Base-by-base conservation (phyloP, 1,284 basidiomycete genomes). In the Cutaneotrichosporon sp. region DNA sequence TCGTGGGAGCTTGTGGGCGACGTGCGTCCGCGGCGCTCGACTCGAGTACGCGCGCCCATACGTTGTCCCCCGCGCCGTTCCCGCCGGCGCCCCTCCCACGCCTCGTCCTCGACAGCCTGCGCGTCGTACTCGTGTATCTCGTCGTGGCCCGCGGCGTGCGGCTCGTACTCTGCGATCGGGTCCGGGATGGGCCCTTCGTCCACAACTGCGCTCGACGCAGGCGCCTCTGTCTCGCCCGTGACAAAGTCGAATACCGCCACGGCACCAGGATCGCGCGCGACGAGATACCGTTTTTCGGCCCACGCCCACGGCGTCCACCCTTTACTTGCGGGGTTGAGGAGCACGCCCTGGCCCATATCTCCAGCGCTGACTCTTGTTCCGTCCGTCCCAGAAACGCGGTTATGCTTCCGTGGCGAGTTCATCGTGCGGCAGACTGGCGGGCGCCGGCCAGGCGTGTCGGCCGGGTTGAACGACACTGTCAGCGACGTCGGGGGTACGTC, bases 201-300 rank as follows among this genome's bases (percentile, higher is more conserved):
- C 2, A 46, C 43, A 34, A 30, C 30, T 30, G 26, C 7, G 7
- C 7, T 7, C 46, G 38, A 13, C 23, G 18, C 51, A 20, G 38
- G 48, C 10, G 23, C 44, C 8, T 50, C 51, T 0, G 61, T 55
- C 18, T 55, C 51, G 1, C 61, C 49, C 12, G 59, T 63, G 21
- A 60, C 55, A 49, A 70, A 70, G 15, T 67, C 60, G 42, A 69
- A 67, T 3, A 59, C 48, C n/a, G 64, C 65, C 2, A 58, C 20
- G 3, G 69, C 54, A 12, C 70, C 69, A 3, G 68, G 65, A 21
- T 55, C 49, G 12, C 53, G 52, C 7, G 70, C 60, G n/a, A 68
- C 60, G 22, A 71, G 53, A 49, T 70, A 73, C 15, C 55, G 60
- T 48, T 73, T 73, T 49, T 73, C 69, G 35, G 59, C 62, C 69